Percentiles rank a stretch among this genome's conserved stretches.
These are phyloP conservation scores for Erodium texanum DNA, from an alignment of 441 rosid species.

Conservation along the genomic window DNA sequence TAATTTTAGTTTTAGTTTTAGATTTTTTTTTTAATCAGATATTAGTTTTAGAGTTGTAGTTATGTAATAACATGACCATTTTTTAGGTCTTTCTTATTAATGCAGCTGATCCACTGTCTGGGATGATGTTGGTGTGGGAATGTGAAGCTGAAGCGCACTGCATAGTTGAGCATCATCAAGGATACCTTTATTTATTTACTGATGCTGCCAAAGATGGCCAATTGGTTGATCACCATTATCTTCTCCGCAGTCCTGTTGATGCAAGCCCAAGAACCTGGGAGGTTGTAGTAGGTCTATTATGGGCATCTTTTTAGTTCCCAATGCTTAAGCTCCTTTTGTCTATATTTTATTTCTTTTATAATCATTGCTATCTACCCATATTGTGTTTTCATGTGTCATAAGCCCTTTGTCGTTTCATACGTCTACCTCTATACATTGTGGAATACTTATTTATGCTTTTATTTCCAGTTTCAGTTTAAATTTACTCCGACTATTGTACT, in stretches of 20 bases:
- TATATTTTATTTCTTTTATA: not conserved
- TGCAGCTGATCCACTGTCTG: conserved; percentile 85
- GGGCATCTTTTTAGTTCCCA: conserved; percentile 3
- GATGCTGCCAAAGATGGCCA: conserved; percentile 62
- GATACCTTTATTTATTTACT: conserved; percentile 70
- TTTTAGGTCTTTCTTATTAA: conserved; percentile 88
- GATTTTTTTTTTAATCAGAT: too few species aligned
- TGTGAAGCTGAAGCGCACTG: conserved; percentile 76
- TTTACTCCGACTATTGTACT: not conserved
- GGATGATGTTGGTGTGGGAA: conserved; percentile 74
- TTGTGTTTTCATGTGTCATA: not conserved
- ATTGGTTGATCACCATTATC: conserved; percentile 59
- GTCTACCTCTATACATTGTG: not conserved
- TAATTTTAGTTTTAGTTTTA: conserved; percentile 12
- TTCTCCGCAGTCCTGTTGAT: conserved; percentile 48
- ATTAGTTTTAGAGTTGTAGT: too few species aligned
- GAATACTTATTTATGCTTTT: conserved; percentile 8
- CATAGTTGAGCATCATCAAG: conserved; percentile 84
- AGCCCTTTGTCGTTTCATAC: not conserved
- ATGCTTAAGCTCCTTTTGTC: not conserved
- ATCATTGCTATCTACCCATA: not conserved
- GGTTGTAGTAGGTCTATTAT: conserved; percentile 39
- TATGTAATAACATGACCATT: conserved; percentile 28
- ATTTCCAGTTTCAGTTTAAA: not conserved
- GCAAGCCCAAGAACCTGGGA: conserved; percentile 60